These are phyloP conservation scores for Fraxinus cuspidata DNA, from an alignment of 257 asterid species.

Conservation along the genomic window DNA sequence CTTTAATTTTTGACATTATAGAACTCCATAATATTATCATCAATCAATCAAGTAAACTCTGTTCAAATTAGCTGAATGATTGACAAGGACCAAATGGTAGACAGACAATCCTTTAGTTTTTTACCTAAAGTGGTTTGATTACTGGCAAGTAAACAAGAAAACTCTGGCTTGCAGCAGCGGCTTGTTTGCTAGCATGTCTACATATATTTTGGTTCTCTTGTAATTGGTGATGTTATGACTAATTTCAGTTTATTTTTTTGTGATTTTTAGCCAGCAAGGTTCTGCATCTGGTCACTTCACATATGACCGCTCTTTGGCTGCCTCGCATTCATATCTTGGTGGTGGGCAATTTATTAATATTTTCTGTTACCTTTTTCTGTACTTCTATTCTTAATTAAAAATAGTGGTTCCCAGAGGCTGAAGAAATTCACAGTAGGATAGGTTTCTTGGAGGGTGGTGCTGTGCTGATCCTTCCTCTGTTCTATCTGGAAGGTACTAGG, in stretches of 20 bases:
- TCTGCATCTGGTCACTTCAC: slow-evolving; percentile 60
- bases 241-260: slow-evolving; percentile 17
- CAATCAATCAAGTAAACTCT: not conserved
- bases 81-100: not conserved
- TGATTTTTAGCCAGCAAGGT: slow-evolving; percentile 38
- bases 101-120: not conserved
- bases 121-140: not conserved
- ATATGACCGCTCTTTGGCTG: slow-evolving; percentile 72
- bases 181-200: not conserved
- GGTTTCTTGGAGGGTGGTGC: slow-evolving; percentile 87
- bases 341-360: slow-evolving; percentile 41
- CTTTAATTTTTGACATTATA: not conserved
- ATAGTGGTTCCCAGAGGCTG: slow-evolving; percentile 60
- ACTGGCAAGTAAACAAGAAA: not conserved
- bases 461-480: slow-evolving; percentile 65
- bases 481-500: slow-evolving; percentile 72
- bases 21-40: not conserved
- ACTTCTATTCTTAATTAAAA: slow-evolving; percentile 11
- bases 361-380: not conserved
- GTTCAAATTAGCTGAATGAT: not conserved
- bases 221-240: slow-evolving; percentile 4
- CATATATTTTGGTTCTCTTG: not conserved
- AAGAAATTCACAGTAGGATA: slow-evolving; percentile 73
- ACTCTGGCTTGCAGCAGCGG: not conserved
- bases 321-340: slow-evolving; percentile 87